Conservation (phyloP, 768 basidiomycete genomes). For the Tricholoma matsutake region DNA sequence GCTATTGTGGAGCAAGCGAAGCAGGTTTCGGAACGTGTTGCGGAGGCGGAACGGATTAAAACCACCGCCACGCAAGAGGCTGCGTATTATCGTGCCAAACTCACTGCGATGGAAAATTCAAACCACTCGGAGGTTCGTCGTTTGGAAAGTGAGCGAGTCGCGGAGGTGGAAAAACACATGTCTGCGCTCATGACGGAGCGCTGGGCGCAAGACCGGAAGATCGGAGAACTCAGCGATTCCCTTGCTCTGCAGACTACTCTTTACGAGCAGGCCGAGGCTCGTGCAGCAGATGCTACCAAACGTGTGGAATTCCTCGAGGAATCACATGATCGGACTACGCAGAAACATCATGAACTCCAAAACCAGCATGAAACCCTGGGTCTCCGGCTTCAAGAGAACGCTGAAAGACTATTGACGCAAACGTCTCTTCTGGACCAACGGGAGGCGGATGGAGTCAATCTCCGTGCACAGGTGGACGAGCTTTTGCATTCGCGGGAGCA, state of each 20-base stretch:
- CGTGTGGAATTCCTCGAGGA: constrained; percentile 76
- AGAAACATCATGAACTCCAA: constrained; percentile 70
- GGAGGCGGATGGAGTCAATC: constrained; percentile 70
- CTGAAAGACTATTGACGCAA: constrained; percentile 69
- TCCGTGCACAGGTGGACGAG: constrained; percentile 69
- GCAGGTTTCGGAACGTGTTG: constrained; percentile 70
- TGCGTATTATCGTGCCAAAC: constrained; percentile 92
- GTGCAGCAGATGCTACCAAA: constrained; percentile 68
- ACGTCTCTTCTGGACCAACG: constrained; percentile 73
- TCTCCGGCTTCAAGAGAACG: constrained; percentile 66
- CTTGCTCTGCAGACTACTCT: constrained; percentile 76
- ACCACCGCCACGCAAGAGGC: constrained; percentile 87
- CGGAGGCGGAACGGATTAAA: constrained; percentile 76
- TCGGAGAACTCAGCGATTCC: constrained; percentile 69
- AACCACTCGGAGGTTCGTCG: constrained; percentile 62
- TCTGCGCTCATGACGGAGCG: constrained; percentile 60
- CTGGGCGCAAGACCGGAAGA: constrained; percentile 62
- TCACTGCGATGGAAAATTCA: constrained; percentile 78
- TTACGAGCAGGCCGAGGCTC: constrained; percentile 75
- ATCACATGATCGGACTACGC: constrained; percentile 57
- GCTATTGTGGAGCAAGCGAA: constrained; percentile 73
- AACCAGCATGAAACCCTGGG: constrained; percentile 60
- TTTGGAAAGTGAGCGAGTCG: constrained; percentile 74
- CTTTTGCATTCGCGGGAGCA: constrained; percentile 70
- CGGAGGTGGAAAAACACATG: constrained; percentile 72